A percentile compares a stretch with the other conserved stretches of the same genome.
These are phyloP conservation scores for Musa balbisiana DNA, from an alignment of 202 grass and related monocot species.

Conservation along the genomic window DNA sequence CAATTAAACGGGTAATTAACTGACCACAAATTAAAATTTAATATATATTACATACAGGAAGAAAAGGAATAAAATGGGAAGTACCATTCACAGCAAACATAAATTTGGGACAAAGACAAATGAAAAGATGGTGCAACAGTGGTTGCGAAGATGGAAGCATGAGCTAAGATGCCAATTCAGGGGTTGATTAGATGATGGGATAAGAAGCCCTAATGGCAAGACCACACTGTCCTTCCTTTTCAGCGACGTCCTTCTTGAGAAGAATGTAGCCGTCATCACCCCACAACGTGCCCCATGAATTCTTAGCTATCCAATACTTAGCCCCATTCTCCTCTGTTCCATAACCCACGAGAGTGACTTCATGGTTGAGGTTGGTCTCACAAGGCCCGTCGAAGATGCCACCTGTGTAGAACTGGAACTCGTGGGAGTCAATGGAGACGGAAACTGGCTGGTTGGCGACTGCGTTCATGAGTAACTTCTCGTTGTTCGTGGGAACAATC, in stretches of 20 bases:
- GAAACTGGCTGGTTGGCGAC: slow-evolving; percentile 15
- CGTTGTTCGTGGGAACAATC: not conserved
- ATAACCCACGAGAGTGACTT: not conserved
- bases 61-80: too few species aligned
- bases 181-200: not conserved
- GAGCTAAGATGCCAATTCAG: too few species aligned
- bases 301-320: slow-evolving; percentile 3
- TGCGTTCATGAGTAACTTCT: slow-evolving; percentile 3
- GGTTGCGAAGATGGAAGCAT: too few species aligned
- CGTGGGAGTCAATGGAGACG: slow-evolving; percentile 4
- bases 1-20: too few species aligned
- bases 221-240: not conserved
- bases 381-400: slow-evolving; percentile 12
- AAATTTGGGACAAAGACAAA: too few species aligned
- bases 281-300: not conserved
- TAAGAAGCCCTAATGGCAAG: slow-evolving; percentile 2
- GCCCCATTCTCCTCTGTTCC: not conserved
- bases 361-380: not conserved
- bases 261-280: not conserved
- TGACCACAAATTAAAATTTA: too few species aligned
- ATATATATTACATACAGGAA: too few species aligned
- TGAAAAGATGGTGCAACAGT: too few species aligned
- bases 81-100: too few species aligned
- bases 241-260: not conserved
- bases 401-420: not conserved